phyloP scores from a whole-genome alignment of 495 filamentous ascomycete genomes.

The Hapsidospora chrysogenum region DNA sequence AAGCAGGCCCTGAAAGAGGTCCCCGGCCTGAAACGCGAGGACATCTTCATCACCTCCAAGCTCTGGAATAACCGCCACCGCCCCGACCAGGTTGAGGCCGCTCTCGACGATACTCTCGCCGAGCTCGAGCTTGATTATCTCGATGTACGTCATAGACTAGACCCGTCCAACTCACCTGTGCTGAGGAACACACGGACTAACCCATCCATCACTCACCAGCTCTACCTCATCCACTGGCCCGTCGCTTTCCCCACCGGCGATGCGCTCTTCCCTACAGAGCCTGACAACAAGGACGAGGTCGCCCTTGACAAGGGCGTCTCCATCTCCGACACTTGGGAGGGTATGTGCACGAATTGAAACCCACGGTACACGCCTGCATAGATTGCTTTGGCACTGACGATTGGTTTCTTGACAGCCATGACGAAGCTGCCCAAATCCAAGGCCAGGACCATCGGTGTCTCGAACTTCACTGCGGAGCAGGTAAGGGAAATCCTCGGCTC shows the following conservation, averaged over 20 bases:
- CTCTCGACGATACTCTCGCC: slow-evolving; percentile 9
- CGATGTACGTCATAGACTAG: background rate
- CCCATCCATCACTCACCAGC: background rate
- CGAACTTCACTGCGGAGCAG: slow-evolving; percentile 29
- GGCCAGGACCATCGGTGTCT: slow-evolving; percentile 32
- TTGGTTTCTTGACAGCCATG: slow-evolving; percentile 14
- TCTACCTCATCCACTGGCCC: slow-evolving; percentile 1
- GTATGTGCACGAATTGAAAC: background rate
- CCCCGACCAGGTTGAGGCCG: slow-evolving; percentile 25
- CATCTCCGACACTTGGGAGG: slow-evolving; percentile 36
- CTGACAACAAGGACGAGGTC: slow-evolving; percentile 16
- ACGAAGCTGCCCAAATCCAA: slow-evolving; percentile 34
- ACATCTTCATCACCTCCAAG: slow-evolving; percentile 33
- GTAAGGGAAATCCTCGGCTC: slow-evolving; percentile 10
- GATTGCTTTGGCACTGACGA: too few species aligned
- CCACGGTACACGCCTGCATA: too few species aligned
- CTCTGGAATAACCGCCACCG: slow-evolving; percentile 25
- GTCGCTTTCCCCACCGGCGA: slow-evolving; percentile 14
- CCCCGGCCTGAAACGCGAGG: slow-evolving; percentile 23
- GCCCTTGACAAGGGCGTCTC: slow-evolving; percentile 28
- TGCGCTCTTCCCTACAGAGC: slow-evolving; percentile 26
- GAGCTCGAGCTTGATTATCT: slow-evolving; percentile 5
- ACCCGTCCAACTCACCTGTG: too few species aligned
- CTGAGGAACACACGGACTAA: too few species aligned
- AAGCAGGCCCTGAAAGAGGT: background rate